Evolutionary conservation across 345 rosid genomes (phyloP).

Genomic region (Aquilaria yunnanensis): DNA sequence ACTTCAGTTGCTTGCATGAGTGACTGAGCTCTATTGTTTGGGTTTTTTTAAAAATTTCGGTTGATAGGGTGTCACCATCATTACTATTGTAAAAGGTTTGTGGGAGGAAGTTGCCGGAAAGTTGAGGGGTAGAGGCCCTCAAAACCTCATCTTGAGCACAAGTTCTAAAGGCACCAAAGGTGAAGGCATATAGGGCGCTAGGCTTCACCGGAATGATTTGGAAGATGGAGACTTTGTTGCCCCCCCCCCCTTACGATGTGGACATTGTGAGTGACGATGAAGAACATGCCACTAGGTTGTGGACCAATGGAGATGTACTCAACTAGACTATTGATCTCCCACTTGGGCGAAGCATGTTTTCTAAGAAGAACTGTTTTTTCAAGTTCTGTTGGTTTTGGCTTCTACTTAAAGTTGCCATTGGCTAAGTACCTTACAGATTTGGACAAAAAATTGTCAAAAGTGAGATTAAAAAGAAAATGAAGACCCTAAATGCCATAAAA

Average conservation of each 20-base stretch:
- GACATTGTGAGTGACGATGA: constrained; percentile 76
- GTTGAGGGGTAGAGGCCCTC: constrained; percentile 62
- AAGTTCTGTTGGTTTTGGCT: constrained; percentile 49
- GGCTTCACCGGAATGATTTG: constrained; percentile 59
- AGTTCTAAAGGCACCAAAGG: constrained; percentile 92
- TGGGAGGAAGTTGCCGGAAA: constrained; percentile 73
- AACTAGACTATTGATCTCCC: constrained; percentile 75
- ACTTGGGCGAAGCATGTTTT: constrained; percentile 60
- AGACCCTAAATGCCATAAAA: background rate
- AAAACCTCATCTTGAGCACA: constrained; percentile 94
- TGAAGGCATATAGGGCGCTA: constrained; percentile 70
- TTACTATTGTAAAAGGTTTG: constrained; percentile 80
- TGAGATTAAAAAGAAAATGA: background rate
- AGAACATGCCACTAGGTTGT: constrained; percentile 90
- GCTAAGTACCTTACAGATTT: constrained; percentile 48
- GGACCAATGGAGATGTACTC: constrained; percentile 96
- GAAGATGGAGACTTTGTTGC: constrained; percentile 68
- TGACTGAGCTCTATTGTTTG: too few species aligned
- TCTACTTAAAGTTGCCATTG: constrained; percentile 89
- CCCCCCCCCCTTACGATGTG: constrained; percentile 60
- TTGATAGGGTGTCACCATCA: constrained; percentile 66
- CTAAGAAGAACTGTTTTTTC: constrained; percentile 62
- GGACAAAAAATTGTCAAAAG: background rate
- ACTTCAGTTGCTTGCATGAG: too few species aligned
- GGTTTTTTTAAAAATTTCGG: too few species aligned